These are phyloP conservation scores for Xerocomus nothofagi DNA, from an alignment of 1,284 basidiomycete species.

Conservation along the genomic window DNA sequence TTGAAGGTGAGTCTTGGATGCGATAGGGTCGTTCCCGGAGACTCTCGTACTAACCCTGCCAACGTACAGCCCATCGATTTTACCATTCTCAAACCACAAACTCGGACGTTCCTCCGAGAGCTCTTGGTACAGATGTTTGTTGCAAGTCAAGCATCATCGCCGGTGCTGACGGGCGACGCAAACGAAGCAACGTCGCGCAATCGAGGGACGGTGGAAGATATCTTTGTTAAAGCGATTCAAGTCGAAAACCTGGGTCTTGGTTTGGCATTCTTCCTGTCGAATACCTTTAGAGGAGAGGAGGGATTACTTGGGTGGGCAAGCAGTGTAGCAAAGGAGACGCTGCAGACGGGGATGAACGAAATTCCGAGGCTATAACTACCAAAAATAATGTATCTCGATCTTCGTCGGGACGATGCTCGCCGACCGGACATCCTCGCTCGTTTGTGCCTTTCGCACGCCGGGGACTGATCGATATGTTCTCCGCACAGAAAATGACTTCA, in stretches of 20 bases:
- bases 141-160: constrained; percentile 71
- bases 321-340: constrained; percentile 63
- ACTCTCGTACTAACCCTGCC: not conserved
- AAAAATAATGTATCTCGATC: not conserved
- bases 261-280: constrained; percentile 64
- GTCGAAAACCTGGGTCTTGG: constrained; percentile 65
- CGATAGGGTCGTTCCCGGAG: not conserved
- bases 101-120: constrained; percentile 65
- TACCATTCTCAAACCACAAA: constrained; percentile 62
- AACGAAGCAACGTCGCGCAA: constrained; percentile 47
- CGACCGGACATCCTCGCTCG: not conserved
- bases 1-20: constrained; percentile 64
- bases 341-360: constrained; percentile 61
- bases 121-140: constrained; percentile 70
- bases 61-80: constrained; percentile 78
- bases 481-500: constrained; percentile 7
- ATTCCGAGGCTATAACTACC: constrained; percentile 42
- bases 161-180: constrained; percentile 46
- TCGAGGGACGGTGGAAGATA: constrained; percentile 64
- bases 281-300: constrained; percentile 44
- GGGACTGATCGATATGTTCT: not conserved
- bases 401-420: not conserved
- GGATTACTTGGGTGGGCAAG: constrained; percentile 67
- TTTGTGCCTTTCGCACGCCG: not conserved
- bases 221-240: constrained; percentile 68